These are phyloP conservation scores for Gentiana straminea DNA, from an alignment of 257 asterid genomes.

Conservation along the genomic window DNA sequence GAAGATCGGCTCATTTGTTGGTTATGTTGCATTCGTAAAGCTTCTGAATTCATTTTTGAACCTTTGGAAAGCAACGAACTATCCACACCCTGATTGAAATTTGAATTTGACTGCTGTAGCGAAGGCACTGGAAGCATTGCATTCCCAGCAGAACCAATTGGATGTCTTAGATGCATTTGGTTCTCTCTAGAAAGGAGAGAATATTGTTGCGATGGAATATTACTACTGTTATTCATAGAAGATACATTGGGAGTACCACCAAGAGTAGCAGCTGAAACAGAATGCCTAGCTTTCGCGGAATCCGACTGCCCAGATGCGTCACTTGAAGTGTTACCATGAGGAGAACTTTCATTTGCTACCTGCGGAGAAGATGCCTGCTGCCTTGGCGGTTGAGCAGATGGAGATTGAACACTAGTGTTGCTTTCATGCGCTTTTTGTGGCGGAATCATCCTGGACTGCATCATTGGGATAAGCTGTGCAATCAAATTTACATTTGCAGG, in stretches of 20 bases:
- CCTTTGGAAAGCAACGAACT: slow-evolving; percentile 35
- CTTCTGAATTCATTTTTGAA: slow-evolving; percentile 36
- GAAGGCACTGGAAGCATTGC: slow-evolving; percentile 54
- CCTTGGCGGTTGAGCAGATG: slow-evolving; percentile 33
- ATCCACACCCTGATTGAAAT: slow-evolving; percentile 60
- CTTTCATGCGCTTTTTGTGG: slow-evolving; percentile 70
- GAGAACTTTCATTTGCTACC: slow-evolving; percentile 66
- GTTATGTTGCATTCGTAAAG: slow-evolving; percentile 46
- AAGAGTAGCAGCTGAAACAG: slow-evolving; percentile 48
- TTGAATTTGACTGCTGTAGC: slow-evolving; percentile 42
- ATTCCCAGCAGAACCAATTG: slow-evolving; percentile 31
- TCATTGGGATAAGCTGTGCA: slow-evolving; percentile 62
- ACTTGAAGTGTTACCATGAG: slow-evolving; percentile 70
- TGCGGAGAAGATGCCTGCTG: slow-evolving; percentile 61
- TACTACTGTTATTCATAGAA: slow-evolving; percentile 34
- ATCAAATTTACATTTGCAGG: slow-evolving; percentile 81
- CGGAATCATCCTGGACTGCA: slow-evolving; percentile 78
- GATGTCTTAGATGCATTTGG: slow-evolving; percentile 72
- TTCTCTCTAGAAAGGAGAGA: slow-evolving; percentile 55
- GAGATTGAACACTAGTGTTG: slow-evolving; percentile 39
- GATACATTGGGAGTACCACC: slow-evolving; percentile 34
- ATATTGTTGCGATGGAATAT: slow-evolving; percentile 47
- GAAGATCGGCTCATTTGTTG: slow-evolving; percentile 49
- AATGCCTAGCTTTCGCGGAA: slow-evolving; percentile 67
- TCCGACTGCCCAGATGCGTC: slow-evolving; percentile 78